A percentile compares a stretch with the other conserved stretches of the same genome.
Evolutionary conservation across 2,329 filamentous ascomycete genomes (phyloP).

Genomic region (Colletotrichum sp.): DNA sequence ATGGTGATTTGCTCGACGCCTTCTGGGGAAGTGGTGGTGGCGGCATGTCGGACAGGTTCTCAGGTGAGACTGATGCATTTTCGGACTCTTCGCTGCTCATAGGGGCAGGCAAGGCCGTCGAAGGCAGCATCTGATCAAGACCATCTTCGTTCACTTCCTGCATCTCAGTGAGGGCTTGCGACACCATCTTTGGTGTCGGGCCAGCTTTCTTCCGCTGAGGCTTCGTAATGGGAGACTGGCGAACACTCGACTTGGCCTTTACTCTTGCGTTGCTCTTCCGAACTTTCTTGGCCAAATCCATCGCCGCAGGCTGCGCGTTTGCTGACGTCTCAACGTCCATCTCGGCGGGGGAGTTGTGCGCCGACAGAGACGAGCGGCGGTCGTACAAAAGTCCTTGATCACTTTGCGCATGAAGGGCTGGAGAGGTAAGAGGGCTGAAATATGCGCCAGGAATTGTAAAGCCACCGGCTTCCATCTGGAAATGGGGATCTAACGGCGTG

Average conservation of each 20-base stretch:
- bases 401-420: slow-evolving; percentile 76
- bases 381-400: slow-evolving; percentile 53
- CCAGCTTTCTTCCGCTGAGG: slow-evolving; percentile 60
- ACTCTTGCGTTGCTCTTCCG: slow-evolving; percentile 60
- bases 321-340: slow-evolving; percentile 55
- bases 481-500: slow-evolving; percentile 77
- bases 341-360: slow-evolving; percentile 60
- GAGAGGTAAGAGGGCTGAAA: slow-evolving; percentile 84
- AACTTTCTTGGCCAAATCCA: slow-evolving; percentile 56
- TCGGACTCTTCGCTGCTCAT: slow-evolving; percentile 60
- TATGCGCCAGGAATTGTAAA: slow-evolving; percentile 74
- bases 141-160: slow-evolving; percentile 46
- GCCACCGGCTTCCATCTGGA: slow-evolving; percentile 59
- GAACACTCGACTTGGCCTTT: slow-evolving; percentile 57
- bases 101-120: slow-evolving; percentile 13
- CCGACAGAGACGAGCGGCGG: slow-evolving; percentile 45
- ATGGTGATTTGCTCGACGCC: slow-evolving; percentile 71
- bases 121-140: slow-evolving; percentile 25
- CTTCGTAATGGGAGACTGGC: slow-evolving; percentile 77
- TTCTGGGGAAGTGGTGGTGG: slow-evolving; percentile 70
- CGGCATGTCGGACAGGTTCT: slow-evolving; percentile 69
- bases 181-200: slow-evolving; percentile 60
- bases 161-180: slow-evolving; percentile 60
- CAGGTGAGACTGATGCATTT: slow-evolving; percentile 70
- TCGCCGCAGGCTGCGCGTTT: slow-evolving; percentile 41